These are phyloP conservation scores for Arthrobotrys pseudoclavata DNA, from an alignment of 2,329 filamentous ascomycete species.

Conservation along the genomic window DNA sequence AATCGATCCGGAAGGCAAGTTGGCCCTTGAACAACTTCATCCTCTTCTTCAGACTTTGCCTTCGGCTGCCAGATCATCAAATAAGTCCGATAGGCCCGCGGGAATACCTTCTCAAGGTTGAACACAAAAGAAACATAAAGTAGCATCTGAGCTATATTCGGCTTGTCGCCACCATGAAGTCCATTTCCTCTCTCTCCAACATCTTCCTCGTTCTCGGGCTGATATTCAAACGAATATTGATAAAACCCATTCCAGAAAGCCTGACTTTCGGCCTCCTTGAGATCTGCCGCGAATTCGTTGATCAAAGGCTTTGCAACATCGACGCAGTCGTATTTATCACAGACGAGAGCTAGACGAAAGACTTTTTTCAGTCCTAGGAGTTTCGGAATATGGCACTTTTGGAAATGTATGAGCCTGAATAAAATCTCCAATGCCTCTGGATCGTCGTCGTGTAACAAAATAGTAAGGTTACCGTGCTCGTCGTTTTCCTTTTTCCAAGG, in stretches of 20 bases:
- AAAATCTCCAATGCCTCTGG: constrained; percentile 35
- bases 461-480: constrained; percentile 1
- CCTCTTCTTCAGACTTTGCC: constrained; percentile 9
- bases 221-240: constrained; percentile 17
- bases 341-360: constrained; percentile 32
- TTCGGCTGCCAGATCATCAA: constrained; percentile 56
- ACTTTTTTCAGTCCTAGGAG: constrained; percentile 34
- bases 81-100: constrained; percentile 35
- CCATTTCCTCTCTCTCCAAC: constrained; percentile 3
- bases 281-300: constrained; percentile 26
- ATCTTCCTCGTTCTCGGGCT: constrained; percentile 22
- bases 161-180: constrained; percentile 29
- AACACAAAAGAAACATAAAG: constrained; percentile 52
- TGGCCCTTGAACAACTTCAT: constrained; percentile 39
- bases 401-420: constrained; percentile 50
- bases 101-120: constrained; percentile 43
- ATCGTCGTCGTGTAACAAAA: constrained; percentile 38
- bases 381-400: constrained; percentile 29
- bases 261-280: constrained; percentile 33
- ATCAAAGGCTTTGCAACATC: constrained; percentile 47
- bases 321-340: constrained; percentile 56
- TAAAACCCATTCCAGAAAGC: constrained; percentile 45
- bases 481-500: constrained; percentile 37
- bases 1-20: constrained; percentile 46
- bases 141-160: constrained; percentile 42